Conservation (phyloP, 2,329 filamentous ascomycete genomes). For the Bretziella fagacearum region DNA sequence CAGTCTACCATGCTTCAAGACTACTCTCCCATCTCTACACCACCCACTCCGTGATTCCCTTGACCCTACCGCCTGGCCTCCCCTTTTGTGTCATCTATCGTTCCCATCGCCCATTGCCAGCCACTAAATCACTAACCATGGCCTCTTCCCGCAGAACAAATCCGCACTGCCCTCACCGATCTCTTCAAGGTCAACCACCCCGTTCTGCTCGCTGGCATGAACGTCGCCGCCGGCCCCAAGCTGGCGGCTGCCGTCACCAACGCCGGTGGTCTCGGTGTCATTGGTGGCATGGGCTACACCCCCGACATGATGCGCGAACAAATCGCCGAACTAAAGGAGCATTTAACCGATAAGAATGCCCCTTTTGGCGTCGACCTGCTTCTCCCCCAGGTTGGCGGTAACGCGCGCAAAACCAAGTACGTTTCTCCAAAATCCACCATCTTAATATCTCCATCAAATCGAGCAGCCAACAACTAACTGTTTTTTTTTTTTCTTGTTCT, state of each 20-base stretch:
- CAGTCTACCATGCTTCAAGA: constrained; percentile 28
- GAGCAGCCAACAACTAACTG: too few relatives aligned
- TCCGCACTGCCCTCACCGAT: constrained; percentile 85
- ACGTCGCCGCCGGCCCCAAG: constrained; percentile 92
- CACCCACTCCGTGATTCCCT: background rate
- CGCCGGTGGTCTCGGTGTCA: constrained; percentile 88
- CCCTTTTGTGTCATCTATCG: background rate
- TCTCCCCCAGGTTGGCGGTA: constrained; percentile 86
- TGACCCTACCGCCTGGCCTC: background rate
- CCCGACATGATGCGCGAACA: constrained; percentile 95
- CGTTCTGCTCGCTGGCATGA: constrained; percentile 92
- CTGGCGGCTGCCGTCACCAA: constrained; percentile 94
- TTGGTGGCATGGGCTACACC: constrained; percentile 89
- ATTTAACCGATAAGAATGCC: constrained; percentile 74
- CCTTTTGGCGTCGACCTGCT: constrained; percentile 91
- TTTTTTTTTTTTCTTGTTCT: too few relatives aligned
- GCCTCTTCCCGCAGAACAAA: constrained; percentile 21
- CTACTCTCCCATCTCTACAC: background rate
- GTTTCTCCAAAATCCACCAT: background rate
- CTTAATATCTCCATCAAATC: background rate
- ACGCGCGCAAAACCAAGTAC: constrained; percentile 81
- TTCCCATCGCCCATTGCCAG: background rate
- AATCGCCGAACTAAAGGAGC: constrained; percentile 83
- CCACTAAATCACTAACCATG: background rate
- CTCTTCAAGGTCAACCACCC: constrained; percentile 97